Evolutionary conservation across 2,329 filamentous ascomycete species (phyloP).

Genomic region (Ascochyta koolunga): DNA sequence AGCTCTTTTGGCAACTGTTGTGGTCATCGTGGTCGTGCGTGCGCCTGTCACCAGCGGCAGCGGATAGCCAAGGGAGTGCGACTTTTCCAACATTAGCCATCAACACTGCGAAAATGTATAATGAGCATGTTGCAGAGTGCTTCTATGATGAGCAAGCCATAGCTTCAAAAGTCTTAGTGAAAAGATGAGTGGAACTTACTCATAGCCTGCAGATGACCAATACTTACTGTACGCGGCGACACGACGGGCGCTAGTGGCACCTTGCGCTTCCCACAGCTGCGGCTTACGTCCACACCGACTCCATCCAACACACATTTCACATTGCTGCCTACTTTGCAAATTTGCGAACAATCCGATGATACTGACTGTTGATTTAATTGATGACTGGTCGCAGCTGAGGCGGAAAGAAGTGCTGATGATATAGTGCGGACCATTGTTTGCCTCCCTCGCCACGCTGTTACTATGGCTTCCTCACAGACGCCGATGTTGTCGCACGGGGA

Average conservation of each 20-base stretch:
- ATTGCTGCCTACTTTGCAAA: constrained; percentile 9
- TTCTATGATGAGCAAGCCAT: too few relatives aligned
- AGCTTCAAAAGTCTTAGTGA: background rate
- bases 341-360: constrained; percentile 21
- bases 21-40: background rate
- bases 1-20: background rate
- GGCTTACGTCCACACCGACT: constrained; percentile 14
- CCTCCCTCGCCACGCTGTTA: constrained; percentile 8
- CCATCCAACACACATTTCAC: background rate
- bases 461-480: constrained; percentile 36
- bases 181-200: background rate
- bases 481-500: constrained; percentile 23
- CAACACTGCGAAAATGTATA: background rate
- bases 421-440: constrained; percentile 15
- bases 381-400: constrained; percentile 27
- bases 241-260: constrained; percentile 5
- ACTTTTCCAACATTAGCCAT: background rate
- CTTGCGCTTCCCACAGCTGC: constrained; percentile 4
- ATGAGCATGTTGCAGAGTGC: background rate
- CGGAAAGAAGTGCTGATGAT: constrained; percentile 27
- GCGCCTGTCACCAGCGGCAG: background rate
- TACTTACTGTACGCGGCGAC: constrained; percentile 1
- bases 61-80: background rate
- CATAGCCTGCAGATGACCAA: background rate
- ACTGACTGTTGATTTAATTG: constrained; percentile 7